A percentile compares a stretch with the other conserved stretches of the same genome.
phyloP scores from a whole-genome alignment of 2,329 filamentous ascomycete genomes.

The Cercospora sp. region DNA sequence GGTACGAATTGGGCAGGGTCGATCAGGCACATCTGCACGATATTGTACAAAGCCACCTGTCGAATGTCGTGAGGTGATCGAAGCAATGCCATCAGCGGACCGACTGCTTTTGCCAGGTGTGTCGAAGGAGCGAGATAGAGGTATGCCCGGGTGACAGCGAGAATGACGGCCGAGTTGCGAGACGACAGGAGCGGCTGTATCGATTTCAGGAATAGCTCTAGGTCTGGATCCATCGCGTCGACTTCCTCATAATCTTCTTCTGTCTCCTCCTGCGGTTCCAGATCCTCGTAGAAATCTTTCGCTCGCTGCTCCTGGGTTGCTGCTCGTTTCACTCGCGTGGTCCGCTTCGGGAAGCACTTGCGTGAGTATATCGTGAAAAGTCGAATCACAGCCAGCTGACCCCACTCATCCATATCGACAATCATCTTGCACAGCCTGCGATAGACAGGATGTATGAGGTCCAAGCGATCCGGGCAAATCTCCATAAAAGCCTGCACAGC shows the following conservation, averaged over 20 bases:
- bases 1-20: conserved; percentile 79
- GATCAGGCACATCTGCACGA: conserved; percentile 83
- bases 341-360: conserved; percentile 78
- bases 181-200: conserved; percentile 86
- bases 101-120: conserved; percentile 73
- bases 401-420: conserved; percentile 99
- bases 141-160: conserved; percentile 83
- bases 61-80: conserved; percentile 84
- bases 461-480: conserved; percentile 81
- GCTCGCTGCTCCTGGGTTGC: conserved; percentile 43
- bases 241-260: conserved; percentile 57
- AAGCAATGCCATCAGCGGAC: conserved; percentile 81
- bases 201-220: conserved; percentile 74
- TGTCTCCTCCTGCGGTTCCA: conserved; percentile 48
- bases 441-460: conserved; percentile 90
- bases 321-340: conserved; percentile 56
- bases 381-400: conserved; percentile 78
- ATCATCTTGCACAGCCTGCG: conserved; percentile 80
- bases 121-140: conserved; percentile 77
- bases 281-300: conserved; percentile 76
- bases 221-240: conserved; percentile 71
- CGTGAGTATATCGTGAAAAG: conserved; percentile 83
- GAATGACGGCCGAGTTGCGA: conserved; percentile 87
- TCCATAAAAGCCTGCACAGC: conserved; percentile 88
- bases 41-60: conserved; percentile 87